phyloP scores from a whole-genome alignment of 371 early-diverging fungal genomes.

The Nematocida ironsii region DNA sequence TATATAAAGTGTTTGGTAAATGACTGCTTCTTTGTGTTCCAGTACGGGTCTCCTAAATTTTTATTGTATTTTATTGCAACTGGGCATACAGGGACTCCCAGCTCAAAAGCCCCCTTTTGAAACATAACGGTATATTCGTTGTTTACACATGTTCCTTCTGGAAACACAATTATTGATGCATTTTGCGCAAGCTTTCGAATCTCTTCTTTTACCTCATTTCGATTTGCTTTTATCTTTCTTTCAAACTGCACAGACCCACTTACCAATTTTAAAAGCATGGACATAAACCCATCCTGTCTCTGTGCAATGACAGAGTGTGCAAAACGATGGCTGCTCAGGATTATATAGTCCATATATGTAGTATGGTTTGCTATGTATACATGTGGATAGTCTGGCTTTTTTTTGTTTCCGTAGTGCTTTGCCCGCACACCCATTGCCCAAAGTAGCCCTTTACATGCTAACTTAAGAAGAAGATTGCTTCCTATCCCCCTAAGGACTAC shows the following conservation, averaged over 20 bases:
- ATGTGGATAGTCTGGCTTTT: slow-evolving; percentile 72
- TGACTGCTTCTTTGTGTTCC: slow-evolving; percentile 73
- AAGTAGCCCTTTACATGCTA: slow-evolving; percentile 54
- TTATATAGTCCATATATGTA: slow-evolving; percentile 76
- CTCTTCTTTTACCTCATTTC: slow-evolving; percentile 71
- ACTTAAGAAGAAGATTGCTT: neutral
- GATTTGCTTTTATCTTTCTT: slow-evolving; percentile 74
- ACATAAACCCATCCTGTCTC: slow-evolving; percentile 72
- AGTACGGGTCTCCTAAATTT: slow-evolving; percentile 73
- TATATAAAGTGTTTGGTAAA: slow-evolving; percentile 74
- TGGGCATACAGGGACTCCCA: slow-evolving; percentile 74
- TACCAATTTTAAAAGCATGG: slow-evolving; percentile 74
- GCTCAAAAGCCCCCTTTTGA: slow-evolving; percentile 81
- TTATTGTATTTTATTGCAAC: slow-evolving; percentile 73
- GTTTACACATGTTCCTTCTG: slow-evolving; percentile 83
- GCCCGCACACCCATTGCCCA: slow-evolving; percentile 62
- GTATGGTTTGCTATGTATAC: slow-evolving; percentile 78
- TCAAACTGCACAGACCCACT: slow-evolving; percentile 76
- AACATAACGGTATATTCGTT: slow-evolving; percentile 78
- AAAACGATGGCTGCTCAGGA: slow-evolving; percentile 74
- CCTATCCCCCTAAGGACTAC: neutral
- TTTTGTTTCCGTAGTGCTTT: slow-evolving; percentile 73
- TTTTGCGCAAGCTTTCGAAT: slow-evolving; percentile 70
- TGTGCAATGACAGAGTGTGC: slow-evolving; percentile 77
- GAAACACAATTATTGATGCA: slow-evolving; percentile 75